Evolutionary conservation across 2,329 filamentous ascomycete genomes (phyloP).

Genomic region (Trichocomaceae sp.): DNA sequence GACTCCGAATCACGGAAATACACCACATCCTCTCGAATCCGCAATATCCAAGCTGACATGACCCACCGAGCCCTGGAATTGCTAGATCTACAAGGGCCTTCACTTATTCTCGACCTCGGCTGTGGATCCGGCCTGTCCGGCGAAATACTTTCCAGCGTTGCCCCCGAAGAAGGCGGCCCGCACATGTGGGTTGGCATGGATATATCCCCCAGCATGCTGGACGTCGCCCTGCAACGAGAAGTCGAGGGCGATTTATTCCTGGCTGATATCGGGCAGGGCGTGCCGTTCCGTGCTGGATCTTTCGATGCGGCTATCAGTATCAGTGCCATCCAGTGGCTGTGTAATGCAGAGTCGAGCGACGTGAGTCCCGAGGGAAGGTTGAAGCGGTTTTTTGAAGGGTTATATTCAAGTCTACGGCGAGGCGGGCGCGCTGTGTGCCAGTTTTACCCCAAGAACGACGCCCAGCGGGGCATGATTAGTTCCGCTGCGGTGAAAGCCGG

Average conservation of each 20-base stretch:
- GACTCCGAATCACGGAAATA: constrained; percentile 95
- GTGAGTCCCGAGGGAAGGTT: constrained; percentile 73
- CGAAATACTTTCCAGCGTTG: constrained; percentile 76
- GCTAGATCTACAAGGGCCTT: constrained; percentile 70
- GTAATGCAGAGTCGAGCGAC: constrained; percentile 85
- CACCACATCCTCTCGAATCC: constrained; percentile 90
- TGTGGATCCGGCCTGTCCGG: constrained; percentile 92
- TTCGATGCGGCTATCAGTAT: constrained; percentile 97
- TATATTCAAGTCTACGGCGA: constrained; percentile 76
- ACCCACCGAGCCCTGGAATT: constrained; percentile 88
- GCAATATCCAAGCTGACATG: constrained; percentile 92
- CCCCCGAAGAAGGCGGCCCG: constrained; percentile 66
- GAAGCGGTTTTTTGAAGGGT: constrained; percentile 80
- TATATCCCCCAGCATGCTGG: constrained; percentile 92
- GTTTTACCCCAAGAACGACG: constrained; percentile 95
- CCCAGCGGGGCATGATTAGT: constrained; percentile 86
- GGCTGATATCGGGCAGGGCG: constrained; percentile 89
- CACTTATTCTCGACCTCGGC: constrained; percentile 90
- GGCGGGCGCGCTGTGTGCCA: constrained; percentile 91
- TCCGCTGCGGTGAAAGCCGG: constrained; percentile 85
- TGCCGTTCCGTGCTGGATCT: constrained; percentile 83
- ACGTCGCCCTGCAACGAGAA: constrained; percentile 82
- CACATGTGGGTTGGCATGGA: constrained; percentile 99
- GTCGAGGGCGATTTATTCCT: constrained; percentile 91
- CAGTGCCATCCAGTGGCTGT: constrained; percentile 96